Percentiles rank a stretch among this genome's conserved stretches.
Evolutionary conservation across 108 stramenopile species (phyloP).

Genomic region (Tribonema minus): DNA sequence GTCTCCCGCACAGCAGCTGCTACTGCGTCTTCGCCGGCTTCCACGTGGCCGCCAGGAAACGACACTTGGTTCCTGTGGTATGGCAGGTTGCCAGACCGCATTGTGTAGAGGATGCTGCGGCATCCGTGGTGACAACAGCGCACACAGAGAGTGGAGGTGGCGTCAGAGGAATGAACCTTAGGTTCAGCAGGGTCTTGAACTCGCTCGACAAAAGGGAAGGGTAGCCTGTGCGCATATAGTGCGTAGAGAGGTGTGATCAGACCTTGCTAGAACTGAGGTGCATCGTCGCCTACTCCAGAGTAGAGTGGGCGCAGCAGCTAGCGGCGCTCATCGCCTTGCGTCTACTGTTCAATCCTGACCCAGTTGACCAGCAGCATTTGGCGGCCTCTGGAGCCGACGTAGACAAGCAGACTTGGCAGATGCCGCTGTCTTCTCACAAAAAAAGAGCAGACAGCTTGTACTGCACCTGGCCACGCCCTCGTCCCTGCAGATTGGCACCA

Average conservation of each 20-base stretch:
- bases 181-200: too few species aligned
- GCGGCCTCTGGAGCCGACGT: too few species aligned
- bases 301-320: too few species aligned
- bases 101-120: constrained; percentile 1
- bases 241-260: too few species aligned
- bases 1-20: constrained; percentile 21
- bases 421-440: background rate
- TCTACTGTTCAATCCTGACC: too few species aligned
- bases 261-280: too few species aligned
- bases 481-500: background rate
- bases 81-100: background rate
- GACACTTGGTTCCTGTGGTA: constrained; percentile 19
- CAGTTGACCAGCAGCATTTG: too few species aligned
- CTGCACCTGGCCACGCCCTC: background rate
- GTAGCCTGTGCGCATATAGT: too few species aligned
- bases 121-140: background rate
- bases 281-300: too few species aligned
- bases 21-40: constrained; percentile 1
- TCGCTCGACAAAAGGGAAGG: too few species aligned
- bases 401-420: background rate
- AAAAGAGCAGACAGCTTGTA: background rate
- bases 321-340: too few species aligned
- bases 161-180: background rate
- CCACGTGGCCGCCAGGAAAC: constrained; percentile 28
- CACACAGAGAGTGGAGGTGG: background rate